These are phyloP conservation scores for Termitomyces bulborhizus DNA, from an alignment of 768 basidiomycete genomes.

Conservation along the genomic window DNA sequence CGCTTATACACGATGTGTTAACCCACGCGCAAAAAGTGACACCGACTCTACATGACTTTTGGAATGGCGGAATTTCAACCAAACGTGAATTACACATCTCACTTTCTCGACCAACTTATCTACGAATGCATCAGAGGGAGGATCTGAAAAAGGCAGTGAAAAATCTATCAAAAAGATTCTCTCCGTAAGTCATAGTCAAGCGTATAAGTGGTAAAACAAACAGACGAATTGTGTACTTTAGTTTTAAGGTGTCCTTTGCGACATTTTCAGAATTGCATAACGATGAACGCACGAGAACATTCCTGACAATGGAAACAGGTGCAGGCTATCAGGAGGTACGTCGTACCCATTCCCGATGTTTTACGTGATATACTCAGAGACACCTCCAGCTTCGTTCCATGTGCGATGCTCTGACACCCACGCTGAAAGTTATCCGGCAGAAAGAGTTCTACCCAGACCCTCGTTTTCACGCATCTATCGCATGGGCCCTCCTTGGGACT, in stretches of 20 bases:
- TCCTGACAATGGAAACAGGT: conserved; percentile 77
- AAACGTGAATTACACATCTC: conserved; percentile 71
- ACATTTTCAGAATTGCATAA: conserved; percentile 66
- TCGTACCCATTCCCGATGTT: background rate
- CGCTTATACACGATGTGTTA: conserved; percentile 40
- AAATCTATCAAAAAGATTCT: conserved; percentile 36
- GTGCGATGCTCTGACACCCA: conserved; percentile 49
- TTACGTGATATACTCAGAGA: background rate
- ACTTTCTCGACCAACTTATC: conserved; percentile 73
- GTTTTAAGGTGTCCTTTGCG: conserved; percentile 71
- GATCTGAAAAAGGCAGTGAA: conserved; percentile 62
- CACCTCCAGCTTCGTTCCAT: conserved; percentile 51
- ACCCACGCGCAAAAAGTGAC: conserved; percentile 34
- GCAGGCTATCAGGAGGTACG: conserved; percentile 75
- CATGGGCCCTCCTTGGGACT: conserved; percentile 68
- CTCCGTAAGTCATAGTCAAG: conserved; percentile 33
- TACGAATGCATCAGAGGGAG: conserved; percentile 75
- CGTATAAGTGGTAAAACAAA: background rate
- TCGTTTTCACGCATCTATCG: conserved; percentile 85
- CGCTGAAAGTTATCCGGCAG: conserved; percentile 57
- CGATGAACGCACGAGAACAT: conserved; percentile 76
- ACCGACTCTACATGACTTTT: conserved; percentile 43
- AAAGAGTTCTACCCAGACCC: conserved; percentile 76
- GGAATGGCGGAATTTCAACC: conserved; percentile 14
- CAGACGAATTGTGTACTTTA: conserved; percentile 19